These are phyloP conservation scores for Phaeosphaeriaceae sp. DNA, from an alignment of 2,329 filamentous ascomycete genomes.

Conservation along the genomic window DNA sequence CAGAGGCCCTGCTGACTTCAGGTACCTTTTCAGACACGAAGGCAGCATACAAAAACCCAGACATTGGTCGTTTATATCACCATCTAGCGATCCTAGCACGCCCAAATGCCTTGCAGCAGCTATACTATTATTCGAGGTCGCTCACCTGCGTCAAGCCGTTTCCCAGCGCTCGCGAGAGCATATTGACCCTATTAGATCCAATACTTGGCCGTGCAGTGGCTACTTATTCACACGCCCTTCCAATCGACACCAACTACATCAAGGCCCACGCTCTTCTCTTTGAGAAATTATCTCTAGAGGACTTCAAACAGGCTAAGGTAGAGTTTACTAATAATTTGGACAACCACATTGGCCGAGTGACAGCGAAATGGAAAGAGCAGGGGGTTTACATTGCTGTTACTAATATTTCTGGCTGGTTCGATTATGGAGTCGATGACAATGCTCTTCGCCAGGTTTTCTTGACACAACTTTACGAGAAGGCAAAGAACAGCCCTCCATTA, in stretches of 20 bases:
- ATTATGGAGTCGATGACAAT: slow-evolving; percentile 59
- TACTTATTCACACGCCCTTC: slow-evolving; percentile 41
- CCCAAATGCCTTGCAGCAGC: slow-evolving; percentile 71
- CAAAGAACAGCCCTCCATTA: slow-evolving; percentile 13
- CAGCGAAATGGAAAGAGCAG: slow-evolving; percentile 62
- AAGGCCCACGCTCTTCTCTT: slow-evolving; percentile 70
- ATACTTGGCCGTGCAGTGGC: slow-evolving; percentile 48
- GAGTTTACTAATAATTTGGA: slow-evolving; percentile 64
- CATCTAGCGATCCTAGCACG: slow-evolving; percentile 81
- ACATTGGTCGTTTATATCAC: slow-evolving; percentile 81
- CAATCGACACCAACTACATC: slow-evolving; percentile 67
- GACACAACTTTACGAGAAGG: slow-evolving; percentile 9
- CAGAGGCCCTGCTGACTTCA: background rate
- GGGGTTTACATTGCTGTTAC: slow-evolving; percentile 66
- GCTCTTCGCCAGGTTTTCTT: slow-evolving; percentile 40
- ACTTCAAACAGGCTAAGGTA: slow-evolving; percentile 53
- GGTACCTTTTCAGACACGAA: slow-evolving; percentile 58
- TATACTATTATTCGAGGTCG: slow-evolving; percentile 75
- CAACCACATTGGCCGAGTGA: slow-evolving; percentile 60
- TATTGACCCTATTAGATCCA: slow-evolving; percentile 70
- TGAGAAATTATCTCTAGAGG: slow-evolving; percentile 56
- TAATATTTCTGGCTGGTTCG: slow-evolving; percentile 60
- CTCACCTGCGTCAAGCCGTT: slow-evolving; percentile 74
- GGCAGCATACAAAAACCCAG: slow-evolving; percentile 77
- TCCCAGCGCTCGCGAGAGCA: slow-evolving; percentile 69